These are phyloP conservation scores for peach (Prunus persica) DNA, from an alignment of 306 rosid genomes.

Conservation along the genomic window Prunus_persica_NCBIv2 NC_034011.1:24955501-24956000, in stretches of 20 bases:
- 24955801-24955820: constrained; percentile 13
- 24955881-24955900: not conserved
- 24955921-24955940: not conserved
- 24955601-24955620: constrained; percentile 69
- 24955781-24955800: not conserved
- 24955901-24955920: not conserved
- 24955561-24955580: constrained; percentile 37
- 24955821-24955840: constrained; percentile 4
- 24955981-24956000: not conserved
- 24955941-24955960: not conserved
- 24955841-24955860: not conserved
- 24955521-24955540: constrained; percentile 30
- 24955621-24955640: constrained; percentile 61
- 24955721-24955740: constrained; percentile 13
- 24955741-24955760: constrained; percentile 25
- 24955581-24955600: constrained; percentile 37
- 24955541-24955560: constrained; percentile 43
- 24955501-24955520: constrained; percentile 26
- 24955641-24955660: constrained; percentile 50
- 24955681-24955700: constrained; percentile 34
- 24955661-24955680: constrained; percentile 46
- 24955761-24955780: constrained; percentile 13
- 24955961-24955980: not conserved
- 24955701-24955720: constrained; percentile 15
- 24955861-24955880: not conserved